phyloP scores from a whole-genome alignment of 352 stramenopile species.

The Hyaloperonospora brassicae region DNA sequence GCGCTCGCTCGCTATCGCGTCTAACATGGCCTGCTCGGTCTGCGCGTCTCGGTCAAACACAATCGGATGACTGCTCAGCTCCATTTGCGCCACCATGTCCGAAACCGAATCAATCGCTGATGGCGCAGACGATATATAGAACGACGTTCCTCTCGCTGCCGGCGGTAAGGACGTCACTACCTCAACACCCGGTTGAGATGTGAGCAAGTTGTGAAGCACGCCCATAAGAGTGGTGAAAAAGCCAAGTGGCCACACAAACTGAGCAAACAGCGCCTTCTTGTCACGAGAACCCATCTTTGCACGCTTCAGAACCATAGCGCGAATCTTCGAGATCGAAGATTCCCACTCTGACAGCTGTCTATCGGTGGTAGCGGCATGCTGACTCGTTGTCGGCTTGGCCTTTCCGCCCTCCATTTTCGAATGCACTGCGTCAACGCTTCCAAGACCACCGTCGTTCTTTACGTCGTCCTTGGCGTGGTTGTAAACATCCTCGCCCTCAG shows the following conservation, averaged over 20 bases:
- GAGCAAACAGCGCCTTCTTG: constrained; percentile 50
- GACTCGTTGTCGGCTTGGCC: constrained; percentile 12
- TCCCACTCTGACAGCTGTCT: constrained; percentile 17
- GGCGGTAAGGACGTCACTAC: constrained; percentile 39
- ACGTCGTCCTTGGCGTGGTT: constrained; percentile 56
- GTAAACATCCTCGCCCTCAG: constrained; percentile 66
- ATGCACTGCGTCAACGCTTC: constrained; percentile 1
- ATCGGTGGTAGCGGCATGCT: constrained; percentile 7
- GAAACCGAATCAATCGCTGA: constrained; percentile 19
- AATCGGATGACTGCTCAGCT: constrained; percentile 17
- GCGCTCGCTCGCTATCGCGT: constrained; percentile 31
- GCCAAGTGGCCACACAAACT: constrained; percentile 65
- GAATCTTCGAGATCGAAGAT: constrained; percentile 37
- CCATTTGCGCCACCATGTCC: constrained; percentile 28
- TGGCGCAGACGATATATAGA: constrained; percentile 36
- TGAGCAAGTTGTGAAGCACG: constrained; percentile 32
- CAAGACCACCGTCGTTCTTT: constrained; percentile 2
- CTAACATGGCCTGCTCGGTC: constrained; percentile 33
- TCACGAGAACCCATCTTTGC: constrained; percentile 47
- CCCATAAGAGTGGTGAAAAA: constrained; percentile 52
- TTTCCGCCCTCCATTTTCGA: constrained; percentile 9
- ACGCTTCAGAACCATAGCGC: constrained; percentile 47
- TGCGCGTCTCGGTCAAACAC: constrained; percentile 24
- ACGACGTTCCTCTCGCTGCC: constrained; percentile 28
- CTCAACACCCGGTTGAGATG: constrained; percentile 30